Percentiles rank a stretch among this genome's conserved stretches.
phyloP scores from a whole-genome alignment of 495 filamentous ascomycete genomes.

The Trichocladium antarcticum region DNA sequence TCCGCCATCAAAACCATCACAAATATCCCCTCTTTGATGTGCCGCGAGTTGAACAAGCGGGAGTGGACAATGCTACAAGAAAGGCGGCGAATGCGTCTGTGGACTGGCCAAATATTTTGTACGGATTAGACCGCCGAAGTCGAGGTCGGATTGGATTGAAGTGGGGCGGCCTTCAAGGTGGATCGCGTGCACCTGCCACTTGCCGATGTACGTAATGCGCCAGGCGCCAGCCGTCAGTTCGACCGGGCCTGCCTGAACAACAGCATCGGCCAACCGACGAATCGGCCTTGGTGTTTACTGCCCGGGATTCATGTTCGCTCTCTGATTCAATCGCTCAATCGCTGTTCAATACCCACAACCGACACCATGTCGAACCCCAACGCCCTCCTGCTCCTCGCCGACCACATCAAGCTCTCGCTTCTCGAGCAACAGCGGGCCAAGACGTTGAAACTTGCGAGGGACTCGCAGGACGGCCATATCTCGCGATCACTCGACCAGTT shows the following conservation, averaged over 20 bases:
- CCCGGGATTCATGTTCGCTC: not conserved
- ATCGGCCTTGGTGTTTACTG: too few species aligned
- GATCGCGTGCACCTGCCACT: not conserved
- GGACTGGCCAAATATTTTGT: conserved; percentile 19
- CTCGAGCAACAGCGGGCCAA: conserved; percentile 87
- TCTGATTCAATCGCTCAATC: not conserved
- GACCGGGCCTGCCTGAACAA: not conserved
- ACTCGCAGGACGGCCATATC: conserved; percentile 80
- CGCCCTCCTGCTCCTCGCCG: conserved; percentile 62
- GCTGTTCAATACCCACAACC: not conserved
- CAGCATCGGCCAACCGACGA: conserved; percentile 2
- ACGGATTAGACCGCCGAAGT: not conserved
- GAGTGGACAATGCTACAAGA: conserved; percentile 17
- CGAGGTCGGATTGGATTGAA: not conserved
- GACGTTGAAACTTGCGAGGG: conserved; percentile 64
- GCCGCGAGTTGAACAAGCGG: not conserved
- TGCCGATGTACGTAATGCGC: conserved; percentile 1
- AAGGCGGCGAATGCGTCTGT: conserved; percentile 6
- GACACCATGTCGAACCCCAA: conserved; percentile 43
- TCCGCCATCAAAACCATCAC: not conserved
- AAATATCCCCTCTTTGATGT: not conserved
- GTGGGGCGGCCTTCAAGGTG: too few species aligned
- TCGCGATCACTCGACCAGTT: conserved; percentile 80
- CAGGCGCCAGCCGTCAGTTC: not conserved
- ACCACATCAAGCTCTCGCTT: conserved; percentile 68